Evolutionary conservation across 257 asterid genomes (phyloP).

Genomic region (Craterostigma plantagineum): DNA sequence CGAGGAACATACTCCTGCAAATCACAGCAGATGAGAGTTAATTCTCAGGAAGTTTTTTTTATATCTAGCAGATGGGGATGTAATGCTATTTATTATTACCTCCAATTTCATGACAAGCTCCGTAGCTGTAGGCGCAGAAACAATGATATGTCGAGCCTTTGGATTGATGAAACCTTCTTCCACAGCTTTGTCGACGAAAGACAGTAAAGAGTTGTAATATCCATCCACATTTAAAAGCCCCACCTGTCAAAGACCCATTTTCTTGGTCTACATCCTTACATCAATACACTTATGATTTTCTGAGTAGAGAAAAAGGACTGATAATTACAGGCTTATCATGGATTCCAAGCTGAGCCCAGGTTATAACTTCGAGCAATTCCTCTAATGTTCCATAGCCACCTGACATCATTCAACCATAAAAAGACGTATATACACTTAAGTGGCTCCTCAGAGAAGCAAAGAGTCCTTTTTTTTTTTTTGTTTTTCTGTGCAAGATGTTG

Average conservation of each 20-base stretch:
- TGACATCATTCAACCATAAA: constrained; percentile 3
- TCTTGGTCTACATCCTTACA: too few species aligned
- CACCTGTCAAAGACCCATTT: constrained; percentile 8
- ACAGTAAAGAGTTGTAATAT: constrained; percentile 12
- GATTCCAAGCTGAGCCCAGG: constrained; percentile 52
- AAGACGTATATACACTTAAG: too few species aligned
- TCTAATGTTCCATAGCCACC: constrained; percentile 50
- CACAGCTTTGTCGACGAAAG: constrained; percentile 14
- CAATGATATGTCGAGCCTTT: constrained; percentile 13
- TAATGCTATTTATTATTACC: constrained; percentile 8
- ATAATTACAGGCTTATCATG: constrained; percentile 24
- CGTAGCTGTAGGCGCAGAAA: constrained; percentile 12
- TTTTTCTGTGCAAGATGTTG: too few species aligned
- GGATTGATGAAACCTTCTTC: constrained; percentile 17
- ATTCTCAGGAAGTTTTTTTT: neutral
- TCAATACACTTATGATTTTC: too few species aligned
- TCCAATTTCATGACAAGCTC: constrained; percentile 12
- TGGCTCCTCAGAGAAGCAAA: too few species aligned
- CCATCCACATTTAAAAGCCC: constrained; percentile 16
- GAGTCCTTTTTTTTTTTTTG: too few species aligned
- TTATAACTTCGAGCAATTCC: constrained; percentile 12
- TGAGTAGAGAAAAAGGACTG: too few species aligned
- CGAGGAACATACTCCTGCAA: constrained; percentile 11
- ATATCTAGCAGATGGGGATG: too few species aligned
- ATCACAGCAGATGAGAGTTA: neutral